Percentiles rank a stretch among this genome's conserved stretches.
These are phyloP conservation scores for Asclepias syriaca DNA, from an alignment of 257 asterid species.

Conservation along the genomic window DNA sequence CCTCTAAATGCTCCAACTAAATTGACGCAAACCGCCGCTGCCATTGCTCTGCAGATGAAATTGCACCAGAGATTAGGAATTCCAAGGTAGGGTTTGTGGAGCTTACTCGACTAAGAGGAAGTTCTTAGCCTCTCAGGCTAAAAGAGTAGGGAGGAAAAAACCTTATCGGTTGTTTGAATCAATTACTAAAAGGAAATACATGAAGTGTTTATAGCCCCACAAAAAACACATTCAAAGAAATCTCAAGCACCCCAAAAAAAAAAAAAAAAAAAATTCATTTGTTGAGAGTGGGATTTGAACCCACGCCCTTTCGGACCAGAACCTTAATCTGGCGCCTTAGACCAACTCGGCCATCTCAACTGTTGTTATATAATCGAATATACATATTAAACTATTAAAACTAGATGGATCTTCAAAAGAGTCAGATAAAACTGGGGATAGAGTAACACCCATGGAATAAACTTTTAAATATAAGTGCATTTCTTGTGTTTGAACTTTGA, in stretches of 20 bases:
- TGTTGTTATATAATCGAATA: too few relatives aligned
- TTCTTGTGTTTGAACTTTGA: too few relatives aligned
- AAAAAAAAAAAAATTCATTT: too few relatives aligned
- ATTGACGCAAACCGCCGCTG: slow-evolving; percentile 43
- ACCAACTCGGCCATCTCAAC: slow-evolving; percentile 99
- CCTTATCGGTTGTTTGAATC: not conserved
- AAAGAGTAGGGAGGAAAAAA: not conserved
- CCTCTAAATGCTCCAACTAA: slow-evolving; percentile 68
- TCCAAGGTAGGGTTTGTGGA: not conserved
- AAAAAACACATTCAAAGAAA: too few relatives aligned
- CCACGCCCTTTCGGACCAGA: slow-evolving; percentile 99
- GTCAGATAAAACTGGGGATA: too few relatives aligned
- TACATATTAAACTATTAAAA: too few relatives aligned
- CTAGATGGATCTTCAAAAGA: too few relatives aligned
- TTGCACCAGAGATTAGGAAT: not conserved
- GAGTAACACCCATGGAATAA: too few relatives aligned
- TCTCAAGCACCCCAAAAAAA: too few relatives aligned
- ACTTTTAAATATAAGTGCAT: too few relatives aligned
- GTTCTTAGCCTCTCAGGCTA: not conserved
- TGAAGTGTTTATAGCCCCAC: not conserved
- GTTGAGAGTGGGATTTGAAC: slow-evolving; percentile 93
- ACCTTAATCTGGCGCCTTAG: slow-evolving; percentile 99
- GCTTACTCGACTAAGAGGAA: not conserved
- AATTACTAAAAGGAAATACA: not conserved
- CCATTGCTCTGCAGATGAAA: slow-evolving; percentile 37